A percentile compares a stretch with the other conserved stretches of the same genome.
phyloP scores from a whole-genome alignment of 768 basidiomycete genomes.

The Suillus americanus region DNA sequence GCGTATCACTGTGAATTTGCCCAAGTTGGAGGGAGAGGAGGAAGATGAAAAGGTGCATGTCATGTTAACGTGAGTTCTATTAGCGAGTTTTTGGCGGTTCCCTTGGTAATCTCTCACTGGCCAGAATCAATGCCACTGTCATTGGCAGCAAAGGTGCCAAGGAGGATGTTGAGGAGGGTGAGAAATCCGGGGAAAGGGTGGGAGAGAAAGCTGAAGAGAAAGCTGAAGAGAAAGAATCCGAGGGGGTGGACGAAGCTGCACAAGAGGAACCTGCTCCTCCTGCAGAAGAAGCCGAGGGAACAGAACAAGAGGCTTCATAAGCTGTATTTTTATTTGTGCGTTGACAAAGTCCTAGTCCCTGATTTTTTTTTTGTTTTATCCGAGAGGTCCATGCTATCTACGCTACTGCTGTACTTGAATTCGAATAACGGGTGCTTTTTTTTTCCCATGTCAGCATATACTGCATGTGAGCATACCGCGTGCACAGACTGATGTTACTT shows the following conservation, averaged over 20 bases:
- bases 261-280: slow-evolving; percentile 18
- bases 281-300: slow-evolving; percentile 12
- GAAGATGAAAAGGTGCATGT: slow-evolving; percentile 70
- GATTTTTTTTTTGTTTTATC: background rate
- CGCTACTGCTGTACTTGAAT: background rate
- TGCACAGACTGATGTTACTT: background rate
- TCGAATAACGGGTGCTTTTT: background rate
- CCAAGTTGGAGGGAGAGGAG: slow-evolving; percentile 44
- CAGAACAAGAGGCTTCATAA: slow-evolving; percentile 9
- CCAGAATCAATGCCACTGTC: slow-evolving; percentile 78
- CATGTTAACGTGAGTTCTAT: slow-evolving; percentile 62
- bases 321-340: slow-evolving; percentile 4
- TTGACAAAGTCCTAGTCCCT: background rate
- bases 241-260: slow-evolving; percentile 21
- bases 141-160: slow-evolving; percentile 62
- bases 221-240: slow-evolving; percentile 26
- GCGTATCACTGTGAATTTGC: slow-evolving; percentile 63
- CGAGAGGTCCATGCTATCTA: background rate
- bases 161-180: slow-evolving; percentile 36
- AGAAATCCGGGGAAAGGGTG: slow-evolving; percentile 22
- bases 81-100: background rate
- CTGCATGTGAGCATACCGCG: background rate
- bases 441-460: slow-evolving; percentile 3
- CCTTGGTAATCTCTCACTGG: slow-evolving; percentile 1
- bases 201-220: slow-evolving; percentile 22